These are phyloP conservation scores for Blastobotrys niveus DNA, from an alignment of 1,139 yeast genomes.

Conservation along the genomic window DNA sequence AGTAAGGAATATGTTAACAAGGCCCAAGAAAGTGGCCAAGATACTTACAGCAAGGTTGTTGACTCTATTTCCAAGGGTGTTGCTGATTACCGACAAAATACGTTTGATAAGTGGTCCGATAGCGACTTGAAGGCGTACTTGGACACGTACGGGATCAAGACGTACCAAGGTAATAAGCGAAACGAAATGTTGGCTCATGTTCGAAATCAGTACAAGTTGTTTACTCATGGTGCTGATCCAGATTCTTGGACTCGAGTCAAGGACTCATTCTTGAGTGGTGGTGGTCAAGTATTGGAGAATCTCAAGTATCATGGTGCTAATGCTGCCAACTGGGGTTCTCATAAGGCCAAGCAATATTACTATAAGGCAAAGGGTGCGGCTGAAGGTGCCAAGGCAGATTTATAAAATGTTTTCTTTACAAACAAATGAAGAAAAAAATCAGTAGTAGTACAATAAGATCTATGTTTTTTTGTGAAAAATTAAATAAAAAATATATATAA, in stretches of 20 bases:
- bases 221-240: conserved; percentile 19
- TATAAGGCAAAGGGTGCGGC: conserved; percentile 5
- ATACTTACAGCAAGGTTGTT: conserved; percentile 22
- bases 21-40: conserved; percentile 27
- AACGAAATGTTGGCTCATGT: conserved; percentile 46
- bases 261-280: conserved; percentile 11
- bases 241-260: conserved; percentile 13
- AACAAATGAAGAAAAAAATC: too few relatives aligned
- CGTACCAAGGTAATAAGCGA: conserved; percentile 38
- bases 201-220: conserved; percentile 15
- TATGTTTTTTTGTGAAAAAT: too few relatives aligned
- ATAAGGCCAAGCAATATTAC: conserved; percentile 9
- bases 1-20: conserved; percentile 34
- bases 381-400: conserved; percentile 7
- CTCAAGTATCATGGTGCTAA: conserved; percentile 7
- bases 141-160: conserved; percentile 45
- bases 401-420: too few relatives aligned
- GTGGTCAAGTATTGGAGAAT: conserved; percentile 2
- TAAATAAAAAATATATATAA: too few relatives aligned
- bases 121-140: conserved; percentile 52
- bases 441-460: too few relatives aligned
- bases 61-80: conserved; percentile 24
- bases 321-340: conserved; percentile 5
- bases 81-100: conserved; percentile 33
- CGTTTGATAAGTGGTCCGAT: conserved; percentile 48